Evolutionary conservation across 805 yeast species (phyloP).

Genomic region (Starmerella geochares): DNA sequence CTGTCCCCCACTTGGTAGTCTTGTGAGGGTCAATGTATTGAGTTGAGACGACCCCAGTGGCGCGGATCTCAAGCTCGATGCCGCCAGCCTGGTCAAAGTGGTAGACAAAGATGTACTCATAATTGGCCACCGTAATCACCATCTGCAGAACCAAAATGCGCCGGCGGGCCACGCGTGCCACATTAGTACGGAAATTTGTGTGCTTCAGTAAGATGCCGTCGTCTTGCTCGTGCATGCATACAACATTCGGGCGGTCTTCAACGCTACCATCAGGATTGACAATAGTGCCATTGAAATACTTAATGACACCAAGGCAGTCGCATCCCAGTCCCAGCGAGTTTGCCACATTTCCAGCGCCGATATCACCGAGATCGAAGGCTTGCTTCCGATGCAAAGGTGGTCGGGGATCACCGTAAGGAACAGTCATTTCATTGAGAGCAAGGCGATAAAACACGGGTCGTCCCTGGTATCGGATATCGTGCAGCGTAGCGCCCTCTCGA

Average conservation of each 20-base stretch:
- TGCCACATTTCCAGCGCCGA: slow-evolving; percentile 68
- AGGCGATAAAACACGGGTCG: slow-evolving; percentile 65
- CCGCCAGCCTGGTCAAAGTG: slow-evolving; percentile 71
- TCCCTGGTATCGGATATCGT: slow-evolving; percentile 65
- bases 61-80: slow-evolving; percentile 67
- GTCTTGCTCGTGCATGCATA: slow-evolving; percentile 80
- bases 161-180: slow-evolving; percentile 63
- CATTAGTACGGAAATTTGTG: slow-evolving; percentile 64
- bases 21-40: slow-evolving; percentile 68
- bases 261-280: slow-evolving; percentile 53
- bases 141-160: slow-evolving; percentile 72
- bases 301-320: slow-evolving; percentile 71
- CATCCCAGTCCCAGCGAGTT: slow-evolving; percentile 63
- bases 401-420: slow-evolving; percentile 76
- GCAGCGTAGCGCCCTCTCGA: slow-evolving; percentile 70
- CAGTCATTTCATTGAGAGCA: slow-evolving; percentile 73
- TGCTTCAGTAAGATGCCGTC: slow-evolving; percentile 70
- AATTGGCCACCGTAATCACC: slow-evolving; percentile 74
- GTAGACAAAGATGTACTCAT: slow-evolving; percentile 64
- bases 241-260: slow-evolving; percentile 51
- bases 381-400: slow-evolving; percentile 76
- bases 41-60: slow-evolving; percentile 77
- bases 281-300: slow-evolving; percentile 56
- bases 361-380: slow-evolving; percentile 75
- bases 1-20: slow-evolving; percentile 60